phyloP scores from a whole-genome alignment of 345 rosid genomes.

The Rhizophora mangle region DNA sequence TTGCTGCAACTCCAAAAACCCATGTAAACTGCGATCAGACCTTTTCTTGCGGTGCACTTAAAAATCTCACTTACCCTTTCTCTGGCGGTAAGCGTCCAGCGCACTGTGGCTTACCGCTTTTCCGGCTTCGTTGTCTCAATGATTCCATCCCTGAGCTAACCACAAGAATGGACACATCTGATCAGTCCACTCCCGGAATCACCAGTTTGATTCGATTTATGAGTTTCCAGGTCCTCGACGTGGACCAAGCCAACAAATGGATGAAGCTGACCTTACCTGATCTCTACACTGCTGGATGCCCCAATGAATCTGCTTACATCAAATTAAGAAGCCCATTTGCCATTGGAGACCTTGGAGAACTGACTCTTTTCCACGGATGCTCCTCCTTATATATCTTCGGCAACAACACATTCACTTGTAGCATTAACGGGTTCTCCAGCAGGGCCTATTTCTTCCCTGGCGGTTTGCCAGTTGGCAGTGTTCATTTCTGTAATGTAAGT shows the following conservation, averaged over 20 bases:
- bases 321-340: slow-evolving; percentile 8
- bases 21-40: slow-evolving; percentile 14
- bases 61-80: slow-evolving; percentile 42
- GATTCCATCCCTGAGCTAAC: slow-evolving; percentile 12
- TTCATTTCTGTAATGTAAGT: slow-evolving; percentile 12
- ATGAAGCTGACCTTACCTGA: slow-evolving; percentile 20
- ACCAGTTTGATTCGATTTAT: background rate
- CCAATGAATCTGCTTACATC: slow-evolving; percentile 13
- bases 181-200: background rate
- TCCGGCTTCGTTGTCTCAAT: slow-evolving; percentile 27
- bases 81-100: slow-evolving; percentile 43
- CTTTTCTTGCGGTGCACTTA: slow-evolving; percentile 43
- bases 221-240: slow-evolving; percentile 19
- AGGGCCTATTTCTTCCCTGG: slow-evolving; percentile 28
- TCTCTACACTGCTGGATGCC: slow-evolving; percentile 31
- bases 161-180: background rate
- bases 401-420: too few relatives aligned
- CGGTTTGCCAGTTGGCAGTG: slow-evolving; percentile 3
- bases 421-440: background rate
- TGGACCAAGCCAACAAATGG: background rate
- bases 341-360: background rate
- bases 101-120: slow-evolving; percentile 42
- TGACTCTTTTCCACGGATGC: slow-evolving; percentile 32
- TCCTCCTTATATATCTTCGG: background rate
- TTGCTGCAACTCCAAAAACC: background rate